Base-by-base conservation (phyloP, 306 rosid species). In the Vigna nakashimae region DNA sequence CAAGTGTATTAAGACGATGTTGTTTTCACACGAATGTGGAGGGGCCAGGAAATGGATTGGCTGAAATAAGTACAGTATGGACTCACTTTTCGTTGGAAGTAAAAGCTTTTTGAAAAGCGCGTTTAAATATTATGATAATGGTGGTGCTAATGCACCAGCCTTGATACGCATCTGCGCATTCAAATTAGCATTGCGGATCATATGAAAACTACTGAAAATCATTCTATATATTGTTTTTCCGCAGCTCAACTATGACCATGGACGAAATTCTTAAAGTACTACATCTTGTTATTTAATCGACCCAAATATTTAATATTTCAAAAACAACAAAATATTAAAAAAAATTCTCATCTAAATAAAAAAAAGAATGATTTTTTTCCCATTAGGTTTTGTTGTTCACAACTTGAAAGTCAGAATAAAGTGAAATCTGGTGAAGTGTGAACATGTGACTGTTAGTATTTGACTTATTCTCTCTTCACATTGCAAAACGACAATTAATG, bases 391-490 rank as follows among this genome's bases (percentile, higher is more conserved):
- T 18, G 22, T 20, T 40, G 42, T 22, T 12, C 14, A 28, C 15
- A 28, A 7, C 46, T 5, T 28, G 13, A 28, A 36, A 28, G 62
- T 15, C 28, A 4, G 18, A 26, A 62, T 28, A 7, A 17, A 62
- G 20, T 75, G 62, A 75, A 62, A 46, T 74, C 34, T 48, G 15
- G 57, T 13, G 12, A 32, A 43, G 75, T 56, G 18, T 56, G 46
- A 42, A 66, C 57, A 9, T 24, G 18, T 36, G 49, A 53, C 22
- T 6, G 18, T 43, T 32, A 28, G 46, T 49, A 17, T n/a, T 73
- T 64, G 79, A 72, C 69, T 57, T 6, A 18, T 64, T 80, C 79
- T 42, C 46, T 63, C 15, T 64, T 52, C 52, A 26, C 48, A 30
- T 55, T 24, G 20, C 62, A 72, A 55, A 30, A 38, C 15, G 42